Percentiles rank a stretch among this genome's conserved stretches.
Conservation (phyloP, 352 stramenopile genomes). For the Globisporangium yorkense region DNA sequence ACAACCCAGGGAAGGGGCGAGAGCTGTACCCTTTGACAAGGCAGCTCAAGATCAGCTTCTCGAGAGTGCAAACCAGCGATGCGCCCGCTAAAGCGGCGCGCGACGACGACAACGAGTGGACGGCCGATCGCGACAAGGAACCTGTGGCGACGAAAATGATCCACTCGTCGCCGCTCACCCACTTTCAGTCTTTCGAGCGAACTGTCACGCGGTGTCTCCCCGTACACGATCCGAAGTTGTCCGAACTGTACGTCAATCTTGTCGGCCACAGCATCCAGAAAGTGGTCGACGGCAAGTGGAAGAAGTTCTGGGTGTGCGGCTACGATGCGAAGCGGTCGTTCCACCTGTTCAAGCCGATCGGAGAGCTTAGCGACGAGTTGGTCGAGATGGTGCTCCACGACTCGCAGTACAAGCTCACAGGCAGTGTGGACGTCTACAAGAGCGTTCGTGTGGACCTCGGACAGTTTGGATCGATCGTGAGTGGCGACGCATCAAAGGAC, state of each 20-base stretch:
- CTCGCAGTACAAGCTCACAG: conserved; percentile 60
- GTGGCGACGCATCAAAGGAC: conserved; percentile 5
- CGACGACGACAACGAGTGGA: neutral
- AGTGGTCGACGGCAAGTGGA: conserved; percentile 77
- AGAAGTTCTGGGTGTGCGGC: conserved; percentile 62
- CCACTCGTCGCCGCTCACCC: conserved; percentile 64
- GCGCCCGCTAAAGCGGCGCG: neutral
- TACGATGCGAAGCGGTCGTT: conserved; percentile 49
- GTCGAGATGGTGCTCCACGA: conserved; percentile 74
- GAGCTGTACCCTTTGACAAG: conserved; percentile 74
- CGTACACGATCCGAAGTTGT: conserved; percentile 44
- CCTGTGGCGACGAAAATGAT: conserved; percentile 32
- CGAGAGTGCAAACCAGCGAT: conserved; percentile 1
- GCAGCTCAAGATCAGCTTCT: conserved; percentile 54
- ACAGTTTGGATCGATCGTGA: conserved; percentile 36
- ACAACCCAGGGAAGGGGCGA: conserved; percentile 55
- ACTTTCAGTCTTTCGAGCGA: conserved; percentile 86
- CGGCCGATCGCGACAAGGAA: conserved; percentile 3
- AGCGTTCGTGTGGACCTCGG: conserved; percentile 35
- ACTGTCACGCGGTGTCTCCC: conserved; percentile 61
- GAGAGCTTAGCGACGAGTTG: conserved; percentile 33
- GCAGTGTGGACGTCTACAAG: conserved; percentile 42
- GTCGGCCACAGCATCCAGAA: conserved; percentile 71
- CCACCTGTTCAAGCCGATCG: conserved; percentile 55
- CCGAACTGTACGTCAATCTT: conserved; percentile 54